These are phyloP conservation scores for Cotoneaster glaucophyllus DNA, from an alignment of 306 rosid genomes.

Conservation along the genomic window DNA sequence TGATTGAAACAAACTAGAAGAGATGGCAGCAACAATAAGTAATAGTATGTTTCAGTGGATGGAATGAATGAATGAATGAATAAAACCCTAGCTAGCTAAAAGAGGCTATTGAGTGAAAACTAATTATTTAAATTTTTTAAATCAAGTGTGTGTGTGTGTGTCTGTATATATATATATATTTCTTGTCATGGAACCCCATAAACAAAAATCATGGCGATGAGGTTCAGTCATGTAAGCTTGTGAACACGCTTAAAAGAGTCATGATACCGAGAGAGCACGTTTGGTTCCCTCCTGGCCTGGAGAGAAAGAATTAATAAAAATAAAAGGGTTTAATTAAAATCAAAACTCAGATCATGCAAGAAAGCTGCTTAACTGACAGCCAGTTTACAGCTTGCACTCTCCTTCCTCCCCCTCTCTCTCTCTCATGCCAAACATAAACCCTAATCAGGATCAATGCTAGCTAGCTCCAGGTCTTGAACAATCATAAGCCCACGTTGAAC, in stretches of 20 bases:
- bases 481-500: slow-evolving; percentile 37
- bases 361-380: slow-evolving; percentile 92
- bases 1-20: not conserved
- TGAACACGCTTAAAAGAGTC: slow-evolving; percentile 50
- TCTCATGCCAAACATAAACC: slow-evolving; percentile 43
- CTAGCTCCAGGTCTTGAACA: slow-evolving; percentile 24
- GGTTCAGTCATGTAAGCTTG: slow-evolving; percentile 30
- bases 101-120: not conserved
- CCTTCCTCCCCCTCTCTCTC: slow-evolving; percentile 24
- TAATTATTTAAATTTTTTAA: not conserved
- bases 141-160: no score
- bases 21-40: not conserved
- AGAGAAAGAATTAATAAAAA: not conserved
- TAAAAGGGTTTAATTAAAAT: not conserved
- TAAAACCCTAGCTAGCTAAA: slow-evolving; percentile 1
- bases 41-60: not conserved
- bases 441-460: slow-evolving; percentile 27
- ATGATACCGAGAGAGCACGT: slow-evolving; percentile 77
- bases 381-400: slow-evolving; percentile 77
- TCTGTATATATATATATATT: no score
- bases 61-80: not conserved
- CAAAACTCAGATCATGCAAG: slow-evolving; percentile 75
- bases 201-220: slow-evolving; percentile 34
- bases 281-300: slow-evolving; percentile 49
- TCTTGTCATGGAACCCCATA: slow-evolving; percentile 13